These are phyloP conservation scores for Stemphylium beticola DNA, from an alignment of 2,329 filamentous ascomycete species.

Conservation along the genomic window DNA sequence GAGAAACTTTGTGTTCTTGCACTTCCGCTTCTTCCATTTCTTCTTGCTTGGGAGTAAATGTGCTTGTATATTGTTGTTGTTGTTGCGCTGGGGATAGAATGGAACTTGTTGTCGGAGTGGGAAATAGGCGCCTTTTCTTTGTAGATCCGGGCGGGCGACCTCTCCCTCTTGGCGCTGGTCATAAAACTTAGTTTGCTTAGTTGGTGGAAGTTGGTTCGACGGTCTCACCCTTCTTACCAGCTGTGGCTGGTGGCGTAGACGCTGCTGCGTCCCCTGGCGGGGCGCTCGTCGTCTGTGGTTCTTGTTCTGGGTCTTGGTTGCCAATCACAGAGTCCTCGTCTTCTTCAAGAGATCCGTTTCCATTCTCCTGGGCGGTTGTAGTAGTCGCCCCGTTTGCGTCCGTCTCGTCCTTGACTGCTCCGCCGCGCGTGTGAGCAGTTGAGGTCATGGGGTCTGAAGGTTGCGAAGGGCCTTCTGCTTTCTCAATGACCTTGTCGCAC, in stretches of 20 bases:
- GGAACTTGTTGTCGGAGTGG: background rate
- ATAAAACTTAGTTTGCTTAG: slow-evolving; percentile 11
- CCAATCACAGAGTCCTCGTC: slow-evolving; percentile 1
- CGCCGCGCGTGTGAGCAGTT: background rate
- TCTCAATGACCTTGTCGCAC: slow-evolving; percentile 26
- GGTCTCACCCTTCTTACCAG: slow-evolving; percentile 15
- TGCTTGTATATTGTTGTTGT: background rate
- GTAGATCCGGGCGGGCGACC: slow-evolving; percentile 7
- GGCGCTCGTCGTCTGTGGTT: background rate
- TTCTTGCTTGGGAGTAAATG: background rate
- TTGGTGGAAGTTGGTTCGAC: background rate
- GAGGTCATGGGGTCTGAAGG: background rate
- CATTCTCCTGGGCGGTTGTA: background rate
- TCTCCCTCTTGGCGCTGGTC: slow-evolving; percentile 7
- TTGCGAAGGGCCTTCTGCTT: background rate
- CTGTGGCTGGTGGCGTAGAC: background rate
- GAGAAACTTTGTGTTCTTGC: background rate
- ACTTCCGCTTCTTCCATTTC: background rate
- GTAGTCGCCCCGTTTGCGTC: background rate
- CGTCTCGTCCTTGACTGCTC: background rate
- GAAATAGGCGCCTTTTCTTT: slow-evolving; percentile 1
- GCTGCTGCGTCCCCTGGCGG: background rate
- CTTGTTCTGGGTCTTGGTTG: background rate
- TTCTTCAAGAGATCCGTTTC: background rate
- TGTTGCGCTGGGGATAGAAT: background rate